Conservation (phyloP, 129 eudicot species). For the Saposhnikovia divaricata region DNA sequence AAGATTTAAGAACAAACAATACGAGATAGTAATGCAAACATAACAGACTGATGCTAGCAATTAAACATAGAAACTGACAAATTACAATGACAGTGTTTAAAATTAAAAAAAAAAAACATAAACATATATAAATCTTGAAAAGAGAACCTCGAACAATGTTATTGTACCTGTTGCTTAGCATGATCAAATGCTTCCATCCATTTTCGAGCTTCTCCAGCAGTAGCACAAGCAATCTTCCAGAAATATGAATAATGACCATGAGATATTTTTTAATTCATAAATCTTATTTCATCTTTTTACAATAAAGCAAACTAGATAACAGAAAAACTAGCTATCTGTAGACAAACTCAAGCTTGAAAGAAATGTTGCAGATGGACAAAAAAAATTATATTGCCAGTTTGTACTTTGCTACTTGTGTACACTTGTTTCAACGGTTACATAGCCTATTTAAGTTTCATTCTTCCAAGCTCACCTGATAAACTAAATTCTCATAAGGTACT, state of each 20-base stretch:
- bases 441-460: background rate
- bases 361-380: background rate
- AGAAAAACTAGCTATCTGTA: background rate
- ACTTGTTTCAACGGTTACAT: background rate
- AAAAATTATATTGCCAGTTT: no score
- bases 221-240: slow-evolving; percentile 93
- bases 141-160: background rate
- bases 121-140: background rate
- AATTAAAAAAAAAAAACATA: background rate
- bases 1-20: background rate
- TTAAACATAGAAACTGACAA: background rate
- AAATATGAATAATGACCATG: slow-evolving; percentile 21
- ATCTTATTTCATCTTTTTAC: background rate
- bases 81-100: background rate
- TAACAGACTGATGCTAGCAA: background rate
- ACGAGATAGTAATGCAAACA: background rate
- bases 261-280: background rate
- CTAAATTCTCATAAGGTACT: background rate
- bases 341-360: background rate
- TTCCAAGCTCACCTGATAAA: background rate
- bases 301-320: background rate
- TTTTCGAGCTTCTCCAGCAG: slow-evolving; percentile 81
- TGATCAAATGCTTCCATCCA: slow-evolving; percentile 99
- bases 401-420: no score
- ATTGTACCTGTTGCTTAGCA: slow-evolving; percentile 78